phyloP scores from a whole-genome alignment of 352 stramenopile genomes.

The Phytophthora pluvialis region DNA sequence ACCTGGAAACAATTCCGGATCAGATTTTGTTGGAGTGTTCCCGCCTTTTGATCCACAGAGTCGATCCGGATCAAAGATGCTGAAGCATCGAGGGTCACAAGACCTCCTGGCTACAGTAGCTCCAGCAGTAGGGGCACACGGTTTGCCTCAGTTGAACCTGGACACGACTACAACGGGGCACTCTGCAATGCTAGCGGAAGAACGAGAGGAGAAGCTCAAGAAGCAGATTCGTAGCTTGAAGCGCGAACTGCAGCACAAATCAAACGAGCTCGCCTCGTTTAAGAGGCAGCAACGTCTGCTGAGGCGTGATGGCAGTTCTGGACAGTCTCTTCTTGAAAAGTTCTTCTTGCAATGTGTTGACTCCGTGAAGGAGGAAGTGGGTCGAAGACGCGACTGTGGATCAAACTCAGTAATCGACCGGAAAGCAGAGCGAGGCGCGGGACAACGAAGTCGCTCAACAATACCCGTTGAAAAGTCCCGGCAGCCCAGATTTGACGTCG shows the following conservation, averaged over 20 bases:
- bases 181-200: constrained; percentile 38
- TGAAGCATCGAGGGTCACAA: constrained; percentile 28
- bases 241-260: constrained; percentile 71
- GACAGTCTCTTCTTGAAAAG: constrained; percentile 62
- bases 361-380: constrained; percentile 80
- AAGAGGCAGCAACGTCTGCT: constrained; percentile 53
- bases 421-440: constrained; percentile 13
- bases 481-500: constrained; percentile 32
- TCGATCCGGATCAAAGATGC: constrained; percentile 20
- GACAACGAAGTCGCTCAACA: constrained; percentile 13
- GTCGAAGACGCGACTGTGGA: constrained; percentile 40
- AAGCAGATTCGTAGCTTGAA: constrained; percentile 74
- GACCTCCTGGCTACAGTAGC: constrained; percentile 1
- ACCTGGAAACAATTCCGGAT: constrained; percentile 34
- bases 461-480: constrained; percentile 19
- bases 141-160: constrained; percentile 45
- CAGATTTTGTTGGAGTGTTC: constrained; percentile 32
- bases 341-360: constrained; percentile 89
- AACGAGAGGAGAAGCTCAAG: constrained; percentile 75
- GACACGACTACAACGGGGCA: constrained; percentile 28
- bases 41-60: constrained; percentile 47
- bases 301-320: constrained; percentile 34
- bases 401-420: constrained; percentile 16
- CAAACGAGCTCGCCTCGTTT: constrained; percentile 47
- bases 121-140: constrained; percentile 15